A percentile compares a stretch with the other conserved stretches of the same genome.
These are phyloP conservation scores for Nicotiana benthamiana DNA, from an alignment of 257 asterid species.

Conservation along the genomic window DNA sequence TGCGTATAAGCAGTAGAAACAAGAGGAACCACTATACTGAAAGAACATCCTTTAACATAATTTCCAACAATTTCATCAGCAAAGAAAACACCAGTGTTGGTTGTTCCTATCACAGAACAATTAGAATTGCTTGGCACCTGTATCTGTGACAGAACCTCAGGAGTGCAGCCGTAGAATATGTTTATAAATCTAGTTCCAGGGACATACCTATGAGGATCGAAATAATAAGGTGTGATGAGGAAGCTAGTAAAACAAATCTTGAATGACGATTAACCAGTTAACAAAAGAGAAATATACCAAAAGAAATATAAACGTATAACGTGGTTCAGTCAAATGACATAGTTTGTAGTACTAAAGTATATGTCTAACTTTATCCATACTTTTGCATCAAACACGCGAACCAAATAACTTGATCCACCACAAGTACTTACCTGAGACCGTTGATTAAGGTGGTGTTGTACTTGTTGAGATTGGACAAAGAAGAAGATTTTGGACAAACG, in stretches of 20 bases:
- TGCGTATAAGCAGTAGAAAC: not conserved
- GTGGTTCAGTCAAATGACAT: too few species aligned
- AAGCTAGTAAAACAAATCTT: too few species aligned
- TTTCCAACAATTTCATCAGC: not conserved
- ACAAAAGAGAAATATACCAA: too few species aligned
- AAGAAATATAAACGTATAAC: too few species aligned
- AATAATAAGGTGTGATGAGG: too few species aligned
- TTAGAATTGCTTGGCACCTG: not conserved
- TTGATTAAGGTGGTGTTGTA: not conserved
- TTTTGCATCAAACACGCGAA: not conserved
- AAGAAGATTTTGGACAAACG: not conserved
- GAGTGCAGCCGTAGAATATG: conserved; percentile 8
- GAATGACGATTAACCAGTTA: too few species aligned
- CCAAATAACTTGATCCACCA: not conserved
- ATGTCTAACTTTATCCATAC: not conserved
- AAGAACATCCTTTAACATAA: not conserved
- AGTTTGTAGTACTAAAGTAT: not conserved
- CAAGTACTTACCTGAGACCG: not conserved
- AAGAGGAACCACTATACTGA: conserved; percentile 2
- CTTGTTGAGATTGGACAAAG: not conserved
- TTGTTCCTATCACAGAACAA: not conserved
- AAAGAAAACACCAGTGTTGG: not conserved
- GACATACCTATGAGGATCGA: not conserved
- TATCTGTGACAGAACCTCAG: not conserved
- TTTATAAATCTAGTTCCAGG: not conserved